Evolutionary conservation across 2,329 filamentous ascomycete genomes (phyloP).

Genomic region (Neurospora crassa): DNA sequence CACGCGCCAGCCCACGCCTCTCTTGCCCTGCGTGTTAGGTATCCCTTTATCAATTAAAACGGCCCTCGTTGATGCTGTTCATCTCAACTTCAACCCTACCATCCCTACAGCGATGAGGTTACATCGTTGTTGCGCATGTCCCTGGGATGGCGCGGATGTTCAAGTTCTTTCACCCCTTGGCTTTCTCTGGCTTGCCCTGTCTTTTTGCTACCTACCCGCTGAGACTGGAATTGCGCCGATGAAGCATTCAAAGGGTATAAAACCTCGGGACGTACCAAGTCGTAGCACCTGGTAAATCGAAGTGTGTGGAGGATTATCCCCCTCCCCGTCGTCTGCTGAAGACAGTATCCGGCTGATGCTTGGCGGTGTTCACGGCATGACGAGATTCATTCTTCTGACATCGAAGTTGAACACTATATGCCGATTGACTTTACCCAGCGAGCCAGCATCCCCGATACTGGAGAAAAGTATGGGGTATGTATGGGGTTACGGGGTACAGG

Average conservation of each 20-base stretch:
- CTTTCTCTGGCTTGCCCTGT: neutral
- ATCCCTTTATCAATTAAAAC: neutral
- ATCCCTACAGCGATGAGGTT: neutral
- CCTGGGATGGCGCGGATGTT: neutral
- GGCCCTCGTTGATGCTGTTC: neutral
- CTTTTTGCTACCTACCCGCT: neutral
- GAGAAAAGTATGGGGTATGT: neutral
- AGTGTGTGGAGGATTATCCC: neutral
- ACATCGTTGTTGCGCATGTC: neutral
- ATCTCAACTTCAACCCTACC: neutral
- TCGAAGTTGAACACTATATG: neutral
- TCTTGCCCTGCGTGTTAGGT: neutral
- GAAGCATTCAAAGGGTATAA: neutral
- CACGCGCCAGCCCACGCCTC: neutral
- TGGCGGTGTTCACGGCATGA: neutral
- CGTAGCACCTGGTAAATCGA: neutral
- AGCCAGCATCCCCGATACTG: neutral
- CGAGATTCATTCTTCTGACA: neutral
- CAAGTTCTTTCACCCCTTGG: neutral
- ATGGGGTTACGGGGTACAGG: neutral
- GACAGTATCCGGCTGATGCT: neutral
- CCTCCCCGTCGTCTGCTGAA: neutral
- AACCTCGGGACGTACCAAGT: neutral
- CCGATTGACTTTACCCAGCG: neutral
- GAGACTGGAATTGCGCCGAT: neutral